These are phyloP conservation scores for Mortierella polycephala DNA, from an alignment of 371 early-diverging fungal species.

Conservation along the genomic window DNA sequence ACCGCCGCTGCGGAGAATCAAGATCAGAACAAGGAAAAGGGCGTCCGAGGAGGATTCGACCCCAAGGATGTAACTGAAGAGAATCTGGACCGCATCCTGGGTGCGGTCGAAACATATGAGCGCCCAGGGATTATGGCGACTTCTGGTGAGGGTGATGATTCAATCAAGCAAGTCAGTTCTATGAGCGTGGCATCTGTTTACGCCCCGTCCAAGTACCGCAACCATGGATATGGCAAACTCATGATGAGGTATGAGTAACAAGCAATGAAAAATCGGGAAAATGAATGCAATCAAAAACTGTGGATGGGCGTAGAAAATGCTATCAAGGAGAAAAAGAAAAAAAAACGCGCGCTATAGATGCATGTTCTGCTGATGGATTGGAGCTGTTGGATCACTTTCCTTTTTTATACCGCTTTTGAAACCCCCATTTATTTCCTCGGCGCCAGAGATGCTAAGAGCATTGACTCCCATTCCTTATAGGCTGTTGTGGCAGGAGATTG, in stretches of 20 bases:
- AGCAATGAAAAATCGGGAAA: too few relatives aligned
- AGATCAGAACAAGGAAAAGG: neutral
- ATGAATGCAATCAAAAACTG: too few relatives aligned
- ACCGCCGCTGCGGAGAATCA: neutral
- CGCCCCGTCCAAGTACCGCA: constrained; percentile 50
- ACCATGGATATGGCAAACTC: constrained; percentile 53
- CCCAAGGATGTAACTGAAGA: constrained; percentile 9
- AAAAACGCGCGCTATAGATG: too few relatives aligned
- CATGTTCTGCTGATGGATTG: too few relatives aligned
- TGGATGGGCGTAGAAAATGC: too few relatives aligned
- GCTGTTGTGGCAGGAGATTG: constrained; percentile 38
- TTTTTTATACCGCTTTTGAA: neutral
- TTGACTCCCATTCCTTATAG: constrained; percentile 4
- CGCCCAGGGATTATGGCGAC: constrained; percentile 42
- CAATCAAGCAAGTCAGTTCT: constrained; percentile 30
- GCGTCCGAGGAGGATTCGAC: constrained; percentile 20
- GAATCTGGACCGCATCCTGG: constrained; percentile 36
- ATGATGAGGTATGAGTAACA: constrained; percentile 42
- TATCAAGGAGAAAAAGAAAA: too few relatives aligned
- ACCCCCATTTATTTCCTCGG: neutral
- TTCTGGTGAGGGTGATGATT: constrained; percentile 14
- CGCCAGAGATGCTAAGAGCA: too few relatives aligned
- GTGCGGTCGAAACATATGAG: constrained; percentile 51
- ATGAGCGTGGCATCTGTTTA: constrained; percentile 58
- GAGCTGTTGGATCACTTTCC: too few relatives aligned